Conservation (phyloP, 2,329 filamentous ascomycete genomes). For the Aspergillus sojae region DNA sequence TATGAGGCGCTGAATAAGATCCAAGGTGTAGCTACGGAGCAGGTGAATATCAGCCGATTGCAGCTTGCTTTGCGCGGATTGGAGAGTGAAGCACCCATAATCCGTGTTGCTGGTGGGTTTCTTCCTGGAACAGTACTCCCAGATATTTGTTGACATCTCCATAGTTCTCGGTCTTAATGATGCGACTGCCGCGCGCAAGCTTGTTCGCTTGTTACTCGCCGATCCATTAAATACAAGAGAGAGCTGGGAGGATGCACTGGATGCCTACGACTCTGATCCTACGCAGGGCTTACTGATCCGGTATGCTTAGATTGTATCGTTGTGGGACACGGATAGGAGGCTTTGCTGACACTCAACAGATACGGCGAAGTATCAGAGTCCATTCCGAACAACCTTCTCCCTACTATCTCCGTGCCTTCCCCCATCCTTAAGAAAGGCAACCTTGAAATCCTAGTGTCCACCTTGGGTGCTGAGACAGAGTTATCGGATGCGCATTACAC, state of each 20-base stretch:
- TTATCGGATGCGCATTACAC: conserved; percentile 53
- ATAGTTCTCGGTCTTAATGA: conserved; percentile 55
- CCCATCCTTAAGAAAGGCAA: conserved; percentile 57
- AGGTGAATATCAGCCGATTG: conserved; percentile 61
- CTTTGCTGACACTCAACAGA: conserved; percentile 34
- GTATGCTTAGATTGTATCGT: conserved; percentile 51
- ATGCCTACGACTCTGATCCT: conserved; percentile 49
- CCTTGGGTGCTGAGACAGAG: conserved; percentile 52
- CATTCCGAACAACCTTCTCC: conserved; percentile 54
- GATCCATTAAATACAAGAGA: conserved; percentile 67
- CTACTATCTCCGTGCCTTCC: conserved; percentile 60
- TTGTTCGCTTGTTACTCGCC: conserved; percentile 70
- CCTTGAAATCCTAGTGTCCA: conserved; percentile 63
- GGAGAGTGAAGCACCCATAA: conserved; percentile 55
- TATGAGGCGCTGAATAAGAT: conserved; percentile 57
- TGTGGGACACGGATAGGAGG: not conserved
- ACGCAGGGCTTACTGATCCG: conserved; percentile 65
- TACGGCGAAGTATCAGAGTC: conserved; percentile 57
- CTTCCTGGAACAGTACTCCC: not conserved
- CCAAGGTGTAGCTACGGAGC: conserved; percentile 54
- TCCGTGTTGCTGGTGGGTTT: conserved; percentile 57
- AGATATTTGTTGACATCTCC: not conserved
- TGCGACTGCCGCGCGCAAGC: conserved; percentile 53
- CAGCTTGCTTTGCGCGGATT: conserved; percentile 62
- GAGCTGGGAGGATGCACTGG: conserved; percentile 68